phyloP scores from a whole-genome alignment of 441 rosid species.

The Mallotus repandus region DNA sequence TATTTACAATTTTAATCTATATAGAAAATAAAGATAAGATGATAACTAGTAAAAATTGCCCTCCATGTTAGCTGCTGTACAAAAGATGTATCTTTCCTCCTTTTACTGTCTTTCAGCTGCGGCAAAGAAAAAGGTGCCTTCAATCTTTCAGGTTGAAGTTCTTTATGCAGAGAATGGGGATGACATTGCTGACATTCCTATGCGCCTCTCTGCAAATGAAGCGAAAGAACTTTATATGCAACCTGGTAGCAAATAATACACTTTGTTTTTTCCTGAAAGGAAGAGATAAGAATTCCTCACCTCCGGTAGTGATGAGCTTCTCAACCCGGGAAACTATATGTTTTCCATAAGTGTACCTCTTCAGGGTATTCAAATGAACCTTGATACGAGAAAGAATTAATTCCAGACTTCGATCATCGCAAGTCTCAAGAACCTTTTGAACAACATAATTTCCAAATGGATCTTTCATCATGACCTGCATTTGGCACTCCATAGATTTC shows the following conservation, averaged over 20 bases:
- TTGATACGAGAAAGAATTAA: slow-evolving; percentile 81
- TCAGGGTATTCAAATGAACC: slow-evolving; percentile 77
- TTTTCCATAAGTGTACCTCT: slow-evolving; percentile 90
- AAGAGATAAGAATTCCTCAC: slow-evolving; percentile 33
- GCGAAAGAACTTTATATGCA: slow-evolving; percentile 6
- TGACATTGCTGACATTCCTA: slow-evolving; percentile 65
- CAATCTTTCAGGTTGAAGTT: slow-evolving; percentile 10
- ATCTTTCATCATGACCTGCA: slow-evolving; percentile 98
- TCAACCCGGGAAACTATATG: slow-evolving; percentile 93
- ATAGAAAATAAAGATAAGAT: slow-evolving; percentile 14
- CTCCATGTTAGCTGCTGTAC: slow-evolving; percentile 54
- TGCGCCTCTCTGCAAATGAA: slow-evolving; percentile 70
- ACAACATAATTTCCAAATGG: slow-evolving; percentile 96
- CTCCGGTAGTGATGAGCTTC: slow-evolving; percentile 90
- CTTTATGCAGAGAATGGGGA: slow-evolving; percentile 42
- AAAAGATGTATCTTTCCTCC: slow-evolving; percentile 11
- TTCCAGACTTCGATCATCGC: slow-evolving; percentile 71
- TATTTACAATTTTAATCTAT: slow-evolving; percentile 39
- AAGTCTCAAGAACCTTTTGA: slow-evolving; percentile 94
- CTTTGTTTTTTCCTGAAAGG: neutral
- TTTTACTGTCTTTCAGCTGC: slow-evolving; percentile 14
- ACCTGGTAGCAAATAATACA: neutral
- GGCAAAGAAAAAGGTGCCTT: slow-evolving; percentile 22
- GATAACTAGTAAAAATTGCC: slow-evolving; percentile 26
- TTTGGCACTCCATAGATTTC: slow-evolving; percentile 18